phyloP scores from a whole-genome alignment of 2,329 filamentous ascomycete genomes.

The Epichloe baconii region DNA sequence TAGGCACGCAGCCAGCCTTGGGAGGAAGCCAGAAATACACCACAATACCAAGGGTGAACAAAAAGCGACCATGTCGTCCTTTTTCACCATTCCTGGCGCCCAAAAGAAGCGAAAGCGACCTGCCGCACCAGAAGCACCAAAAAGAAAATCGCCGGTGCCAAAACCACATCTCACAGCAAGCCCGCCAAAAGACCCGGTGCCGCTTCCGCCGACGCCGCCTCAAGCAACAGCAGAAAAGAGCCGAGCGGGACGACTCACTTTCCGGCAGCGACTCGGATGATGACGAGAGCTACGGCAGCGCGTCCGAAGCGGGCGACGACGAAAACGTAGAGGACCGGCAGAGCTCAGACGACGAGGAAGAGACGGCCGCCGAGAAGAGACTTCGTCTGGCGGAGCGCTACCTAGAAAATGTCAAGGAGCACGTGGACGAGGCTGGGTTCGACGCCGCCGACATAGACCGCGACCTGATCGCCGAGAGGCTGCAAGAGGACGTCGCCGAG shows the following conservation, averaged over 20 bases:
- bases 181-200: constrained; percentile 7
- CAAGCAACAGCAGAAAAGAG: constrained; percentile 29
- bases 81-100: constrained; percentile 79
- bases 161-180: constrained; percentile 23
- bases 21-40: background rate
- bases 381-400: constrained; percentile 84
- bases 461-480: constrained; percentile 78
- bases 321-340: constrained; percentile 28
- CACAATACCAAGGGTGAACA: background rate
- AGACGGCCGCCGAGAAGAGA: constrained; percentile 82
- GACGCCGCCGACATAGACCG: constrained; percentile 89
- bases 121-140: constrained; percentile 38
- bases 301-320: constrained; percentile 28
- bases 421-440: constrained; percentile 72
- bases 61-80: constrained; percentile 64
- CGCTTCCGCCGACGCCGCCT: constrained; percentile 19
- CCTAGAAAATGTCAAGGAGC: constrained; percentile 74
- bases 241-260: constrained; percentile 59
- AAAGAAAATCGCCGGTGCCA: constrained; percentile 44
- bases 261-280: constrained; percentile 70
- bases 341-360: constrained; percentile 59
- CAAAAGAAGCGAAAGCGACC: constrained; percentile 82
- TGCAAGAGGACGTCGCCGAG: constrained; percentile 88
- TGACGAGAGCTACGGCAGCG: constrained; percentile 32
- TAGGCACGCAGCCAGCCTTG: background rate